These are phyloP conservation scores for Fusarium temperatum DNA, from an alignment of 2,329 filamentous ascomycete species.

Conservation along the genomic window DNA sequence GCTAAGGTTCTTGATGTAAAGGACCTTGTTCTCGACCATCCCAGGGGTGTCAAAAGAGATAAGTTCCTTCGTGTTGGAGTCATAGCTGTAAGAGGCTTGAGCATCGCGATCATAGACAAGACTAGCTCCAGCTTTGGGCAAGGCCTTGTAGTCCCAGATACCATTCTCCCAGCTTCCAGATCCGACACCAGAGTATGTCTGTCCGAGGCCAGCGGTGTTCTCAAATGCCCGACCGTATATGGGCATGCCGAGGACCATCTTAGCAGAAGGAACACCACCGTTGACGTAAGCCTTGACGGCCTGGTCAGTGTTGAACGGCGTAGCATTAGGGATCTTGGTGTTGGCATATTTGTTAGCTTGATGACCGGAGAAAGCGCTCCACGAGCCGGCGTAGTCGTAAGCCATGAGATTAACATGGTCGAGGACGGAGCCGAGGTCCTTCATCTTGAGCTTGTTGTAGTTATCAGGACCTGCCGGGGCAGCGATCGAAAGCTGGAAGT, in stretches of 20 bases:
- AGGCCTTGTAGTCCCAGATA: slow-evolving; percentile 81
- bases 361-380: slow-evolving; percentile 70
- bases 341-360: slow-evolving; percentile 74
- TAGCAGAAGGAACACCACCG: slow-evolving; percentile 67
- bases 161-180: slow-evolving; percentile 76
- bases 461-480: slow-evolving; percentile 57
- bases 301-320: slow-evolving; percentile 72
- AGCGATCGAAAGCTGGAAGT: slow-evolving; percentile 62
- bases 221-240: slow-evolving; percentile 79
- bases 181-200: slow-evolving; percentile 64
- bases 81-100: slow-evolving; percentile 76
- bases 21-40: slow-evolving; percentile 68
- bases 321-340: slow-evolving; percentile 60
- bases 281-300: slow-evolving; percentile 72
- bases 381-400: slow-evolving; percentile 78
- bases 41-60: slow-evolving; percentile 75
- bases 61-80: slow-evolving; percentile 66
- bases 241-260: slow-evolving; percentile 81
- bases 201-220: slow-evolving; percentile 43
- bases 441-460: slow-evolving; percentile 58
- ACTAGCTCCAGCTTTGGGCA: slow-evolving; percentile 69
- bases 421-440: slow-evolving; percentile 55
- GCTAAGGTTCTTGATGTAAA: slow-evolving; percentile 67
- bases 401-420: slow-evolving; percentile 73
- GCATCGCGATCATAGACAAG: slow-evolving; percentile 65